A percentile compares a stretch with the other conserved stretches of the same genome.
phyloP scores from a whole-genome alignment of 2,329 filamentous ascomycete species.

The Ophiocordyceps polyrhachis-furcata region DNA sequence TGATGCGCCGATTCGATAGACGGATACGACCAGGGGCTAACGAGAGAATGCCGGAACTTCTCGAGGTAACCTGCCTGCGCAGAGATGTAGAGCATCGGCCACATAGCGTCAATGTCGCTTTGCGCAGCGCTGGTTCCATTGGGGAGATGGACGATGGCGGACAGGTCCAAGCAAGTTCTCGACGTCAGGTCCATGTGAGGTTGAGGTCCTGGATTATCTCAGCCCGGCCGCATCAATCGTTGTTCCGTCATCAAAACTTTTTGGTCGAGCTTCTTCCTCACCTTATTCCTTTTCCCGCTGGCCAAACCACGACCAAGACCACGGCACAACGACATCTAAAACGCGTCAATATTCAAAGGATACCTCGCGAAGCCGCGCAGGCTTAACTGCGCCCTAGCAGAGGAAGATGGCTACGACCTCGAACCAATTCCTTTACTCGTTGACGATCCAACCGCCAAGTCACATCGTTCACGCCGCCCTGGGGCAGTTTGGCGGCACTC shows the following conservation, averaged over 20 bases:
- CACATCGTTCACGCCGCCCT: conserved; percentile 79
- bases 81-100: conserved; percentile 19
- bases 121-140: conserved; percentile 23
- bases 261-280: conserved; percentile 12
- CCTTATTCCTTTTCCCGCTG: not conserved
- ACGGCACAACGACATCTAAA: not conserved
- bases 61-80: conserved; percentile 11
- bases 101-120: conserved; percentile 20
- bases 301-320: too few species aligned
- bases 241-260: conserved; percentile 16
- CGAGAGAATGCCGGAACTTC: conserved; percentile 7
- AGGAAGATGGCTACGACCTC: conserved; percentile 84
- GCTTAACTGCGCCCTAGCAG: conserved; percentile 27
- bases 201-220: not conserved
- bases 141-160: not conserved
- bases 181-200: not conserved
- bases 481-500: conserved; percentile 88
- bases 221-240: conserved; percentile 16
- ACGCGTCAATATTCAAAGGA: not conserved
- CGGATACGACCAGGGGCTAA: conserved; percentile 6
- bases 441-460: conserved; percentile 86
- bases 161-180: too few species aligned
- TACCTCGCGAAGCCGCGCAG: conserved; percentile 20
- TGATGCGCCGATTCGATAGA: not conserved
- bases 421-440: conserved; percentile 95